Base-by-base conservation (phyloP, 192 early-diverging fungal species). In the Mycoemilia scoparia region DNA sequence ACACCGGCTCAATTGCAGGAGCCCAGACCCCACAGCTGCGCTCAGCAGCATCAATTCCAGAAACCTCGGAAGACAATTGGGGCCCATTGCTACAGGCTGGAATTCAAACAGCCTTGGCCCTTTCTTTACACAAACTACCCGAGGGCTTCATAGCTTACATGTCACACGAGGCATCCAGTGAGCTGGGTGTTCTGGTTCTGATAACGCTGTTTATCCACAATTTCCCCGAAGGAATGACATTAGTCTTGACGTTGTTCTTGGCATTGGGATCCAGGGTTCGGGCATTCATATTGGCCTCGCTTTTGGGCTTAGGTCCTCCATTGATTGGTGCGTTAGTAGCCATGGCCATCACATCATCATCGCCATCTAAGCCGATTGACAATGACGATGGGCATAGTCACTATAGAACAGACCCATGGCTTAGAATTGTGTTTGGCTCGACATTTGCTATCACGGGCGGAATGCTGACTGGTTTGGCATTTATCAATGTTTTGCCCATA, bases 61-160 rank as follows among this genome's bases (percentile, higher is more conserved):
- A n/a, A n/a, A n/a, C n/a, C n/a, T n/a, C n/a, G n/a, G n/a, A n/a
- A n/a, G n/a, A 33, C 4, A 49, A 59, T 32, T 43, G 51, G 13
- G 43, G 41, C 17, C 43, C 44, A 11, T 32, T 65, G 12, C 31
- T 59, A 19, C 38, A 39, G 24, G 49, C 59, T 7, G 62, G 55
- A 12, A 29, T 65, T 25, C 57, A 56, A 29, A 64, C 55, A 8
- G 61, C 55, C 4, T 45, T 58, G 9, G 55, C 61, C 5, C 54
- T 64, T 12, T 49, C 55, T 12, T 36, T 64, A 24, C 61, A 64
- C 44, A 64, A 64, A 43, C 31, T 64, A 8, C 61, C 61, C 0
- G 61, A 64, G 32, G 60, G 61, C 15, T 39, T 64, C 38, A 50
- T 56, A 4, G 57, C 54, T 39, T 64, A 41, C 27, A 24, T 59